A percentile compares a stretch with the other conserved stretches of the same genome.
phyloP scores from a whole-genome alignment of 371 early-diverging fungal genomes.

The Mortierella sp. region DNA sequence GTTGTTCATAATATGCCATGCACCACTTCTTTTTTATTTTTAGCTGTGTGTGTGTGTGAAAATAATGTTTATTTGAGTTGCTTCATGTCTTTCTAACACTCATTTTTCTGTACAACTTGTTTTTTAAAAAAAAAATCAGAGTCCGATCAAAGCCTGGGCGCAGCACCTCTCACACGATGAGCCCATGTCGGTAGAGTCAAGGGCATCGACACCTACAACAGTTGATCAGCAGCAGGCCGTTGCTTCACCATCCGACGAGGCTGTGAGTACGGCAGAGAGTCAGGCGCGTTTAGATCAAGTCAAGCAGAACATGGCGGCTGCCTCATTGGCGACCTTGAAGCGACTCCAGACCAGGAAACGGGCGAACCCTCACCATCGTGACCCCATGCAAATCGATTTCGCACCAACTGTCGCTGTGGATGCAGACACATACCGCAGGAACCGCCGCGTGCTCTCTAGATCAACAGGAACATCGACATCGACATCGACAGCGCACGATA shows the following conservation, averaged over 20 bases:
- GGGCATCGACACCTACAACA: not conserved
- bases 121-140: not conserved
- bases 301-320: constrained; percentile 40
- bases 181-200: not conserved
- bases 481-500: constrained; percentile 25
- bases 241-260: not conserved
- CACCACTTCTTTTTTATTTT: not conserved
- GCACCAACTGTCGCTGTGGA: constrained; percentile 21
- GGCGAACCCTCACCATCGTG: constrained; percentile 23
- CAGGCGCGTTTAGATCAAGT: constrained; percentile 14
- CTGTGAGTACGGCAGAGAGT: not conserved
- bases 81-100: not conserved
- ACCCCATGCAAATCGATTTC: constrained; percentile 49
- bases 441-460: constrained; percentile 17
- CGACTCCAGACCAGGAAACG: constrained; percentile 40
- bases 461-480: constrained; percentile 45
- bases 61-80: not conserved
- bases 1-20: not conserved
- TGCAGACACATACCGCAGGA: constrained; percentile 5
- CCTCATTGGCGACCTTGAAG: constrained; percentile 33
- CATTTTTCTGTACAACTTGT: too few species aligned
- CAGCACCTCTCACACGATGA: constrained; percentile 19
- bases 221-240: not conserved
- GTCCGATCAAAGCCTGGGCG: constrained; percentile 37
- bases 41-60: not conserved